Evolutionary conservation across 2,329 filamentous ascomycete genomes (phyloP).

Genomic region (Sporothrix curviconia): DNA sequence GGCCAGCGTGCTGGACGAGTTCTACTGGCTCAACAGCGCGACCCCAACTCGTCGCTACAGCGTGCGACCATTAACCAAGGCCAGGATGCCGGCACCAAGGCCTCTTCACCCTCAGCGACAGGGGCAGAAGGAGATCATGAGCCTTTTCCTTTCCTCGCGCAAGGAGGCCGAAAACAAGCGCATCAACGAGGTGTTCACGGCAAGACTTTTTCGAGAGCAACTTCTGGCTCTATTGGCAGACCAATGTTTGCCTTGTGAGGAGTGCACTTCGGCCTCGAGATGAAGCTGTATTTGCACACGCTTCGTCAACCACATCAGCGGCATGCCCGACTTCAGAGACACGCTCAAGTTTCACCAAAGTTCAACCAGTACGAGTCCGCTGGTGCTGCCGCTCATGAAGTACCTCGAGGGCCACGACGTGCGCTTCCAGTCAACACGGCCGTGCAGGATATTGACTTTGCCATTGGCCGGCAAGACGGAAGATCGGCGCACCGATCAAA

Average conservation of each 20-base stretch:
- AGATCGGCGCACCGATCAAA: conserved; percentile 13
- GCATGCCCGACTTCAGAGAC: conserved; percentile 28
- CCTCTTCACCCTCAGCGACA: conserved; percentile 25
- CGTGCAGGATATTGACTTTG: conserved; percentile 22
- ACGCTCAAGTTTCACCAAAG: conserved; percentile 27
- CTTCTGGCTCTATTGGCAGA: conserved; percentile 33
- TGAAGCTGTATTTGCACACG: conserved; percentile 30
- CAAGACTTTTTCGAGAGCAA: conserved; percentile 30
- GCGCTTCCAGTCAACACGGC: conserved; percentile 23
- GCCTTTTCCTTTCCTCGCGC: conserved; percentile 26
- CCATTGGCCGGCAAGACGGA: conserved; percentile 10
- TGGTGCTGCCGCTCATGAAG: conserved; percentile 27
- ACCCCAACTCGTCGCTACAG: conserved; percentile 24
- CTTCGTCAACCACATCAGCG: conserved; percentile 25
- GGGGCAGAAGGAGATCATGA: conserved; percentile 27
- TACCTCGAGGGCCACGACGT: conserved; percentile 28
- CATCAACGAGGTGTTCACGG: conserved; percentile 25
- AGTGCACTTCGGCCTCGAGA: conserved; percentile 32
- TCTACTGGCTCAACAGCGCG: conserved; percentile 28
- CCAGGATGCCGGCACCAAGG: conserved; percentile 23
- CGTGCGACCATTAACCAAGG: conserved; percentile 26
- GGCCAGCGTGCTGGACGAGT: conserved; percentile 27
- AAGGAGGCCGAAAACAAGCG: conserved; percentile 24
- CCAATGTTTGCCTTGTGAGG: conserved; percentile 31
- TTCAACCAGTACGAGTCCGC: conserved; percentile 33